Percentiles rank a stretch among this genome's conserved stretches.
phyloP scores from a whole-genome alignment of 805 yeast species.

The Sporopachydermia quercuum region DNA sequence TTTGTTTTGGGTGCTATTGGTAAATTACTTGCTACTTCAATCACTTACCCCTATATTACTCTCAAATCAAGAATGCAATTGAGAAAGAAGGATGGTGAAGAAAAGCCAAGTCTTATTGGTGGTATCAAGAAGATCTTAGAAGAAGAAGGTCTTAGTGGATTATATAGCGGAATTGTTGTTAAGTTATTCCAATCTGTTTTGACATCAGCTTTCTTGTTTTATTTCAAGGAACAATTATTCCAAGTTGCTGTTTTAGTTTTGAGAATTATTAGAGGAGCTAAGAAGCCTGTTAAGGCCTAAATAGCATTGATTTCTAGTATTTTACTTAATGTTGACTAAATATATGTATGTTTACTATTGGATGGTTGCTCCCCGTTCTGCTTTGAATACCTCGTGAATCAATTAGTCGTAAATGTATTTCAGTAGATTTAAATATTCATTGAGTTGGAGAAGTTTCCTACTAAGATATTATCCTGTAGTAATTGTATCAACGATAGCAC shows the following conservation, averaged over 20 bases:
- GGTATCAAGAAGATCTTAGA: constrained; percentile 39
- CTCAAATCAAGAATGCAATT: constrained; percentile 81
- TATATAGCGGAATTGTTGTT: constrained; percentile 69
- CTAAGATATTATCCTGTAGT: too few species aligned
- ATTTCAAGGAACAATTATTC: constrained; percentile 77
- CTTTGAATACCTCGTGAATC: too few species aligned
- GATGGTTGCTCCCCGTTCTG: too few species aligned
- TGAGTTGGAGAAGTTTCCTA: too few species aligned
- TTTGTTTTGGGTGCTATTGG: constrained; percentile 82
- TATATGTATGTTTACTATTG: too few species aligned
- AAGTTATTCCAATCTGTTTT: constrained; percentile 73
- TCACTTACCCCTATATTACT: constrained; percentile 87
- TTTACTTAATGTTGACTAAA: too few species aligned
- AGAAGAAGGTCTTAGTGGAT: constrained; percentile 61
- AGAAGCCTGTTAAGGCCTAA: too few species aligned
- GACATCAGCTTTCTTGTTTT: constrained; percentile 82
- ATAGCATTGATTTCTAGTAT: too few species aligned
- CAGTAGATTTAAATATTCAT: too few species aligned
- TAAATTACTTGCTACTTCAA: constrained; percentile 74
- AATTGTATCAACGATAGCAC: too few species aligned
- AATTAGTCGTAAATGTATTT: too few species aligned
- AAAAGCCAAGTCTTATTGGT: constrained; percentile 11
- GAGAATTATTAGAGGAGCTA: constrained; percentile 21
- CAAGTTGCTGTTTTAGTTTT: constrained; percentile 40
- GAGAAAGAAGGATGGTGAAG: constrained; percentile 23